Evolutionary conservation across 2,329 filamentous ascomycete species (phyloP).

Genomic region (Sarocladiaceae sp.): DNA sequence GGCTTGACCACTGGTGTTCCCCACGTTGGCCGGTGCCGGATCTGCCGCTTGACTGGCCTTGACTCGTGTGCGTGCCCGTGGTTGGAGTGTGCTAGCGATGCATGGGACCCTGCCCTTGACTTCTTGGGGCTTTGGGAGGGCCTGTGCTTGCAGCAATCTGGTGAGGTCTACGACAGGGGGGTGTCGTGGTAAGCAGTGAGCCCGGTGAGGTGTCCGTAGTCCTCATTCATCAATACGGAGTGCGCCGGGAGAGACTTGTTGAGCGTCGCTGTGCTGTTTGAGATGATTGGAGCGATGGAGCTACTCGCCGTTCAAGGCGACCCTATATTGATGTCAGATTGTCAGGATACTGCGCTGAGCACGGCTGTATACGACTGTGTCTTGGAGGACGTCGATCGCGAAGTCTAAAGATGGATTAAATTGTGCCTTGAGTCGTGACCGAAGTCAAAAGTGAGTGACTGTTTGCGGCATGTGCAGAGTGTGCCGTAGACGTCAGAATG

Average conservation of each 20-base stretch:
- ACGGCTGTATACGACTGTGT: too few species aligned
- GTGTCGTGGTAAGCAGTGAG: background rate
- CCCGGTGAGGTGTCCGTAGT: background rate
- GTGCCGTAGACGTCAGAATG: background rate
- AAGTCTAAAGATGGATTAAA: too few species aligned
- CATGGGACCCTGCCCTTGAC: background rate
- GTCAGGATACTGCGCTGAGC: too few species aligned
- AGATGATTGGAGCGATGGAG: too few species aligned
- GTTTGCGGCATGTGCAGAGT: background rate
- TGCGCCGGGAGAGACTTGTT: too few species aligned
- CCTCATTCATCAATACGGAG: too few species aligned
- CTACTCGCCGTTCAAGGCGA: too few species aligned
- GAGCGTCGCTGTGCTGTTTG: too few species aligned
- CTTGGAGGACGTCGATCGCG: too few species aligned
- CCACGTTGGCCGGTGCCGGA: slow-evolving; percentile 25
- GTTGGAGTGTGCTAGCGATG: background rate
- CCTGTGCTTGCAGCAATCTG: background rate
- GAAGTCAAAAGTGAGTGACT: background rate
- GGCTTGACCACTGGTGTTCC: slow-evolving; percentile 15
- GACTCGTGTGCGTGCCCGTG: slow-evolving; percentile 4
- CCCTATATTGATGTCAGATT: too few species aligned
- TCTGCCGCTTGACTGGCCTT: slow-evolving; percentile 21
- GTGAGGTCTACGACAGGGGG: background rate
- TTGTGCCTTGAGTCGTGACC: too few species aligned
- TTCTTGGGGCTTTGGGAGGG: background rate